Base-by-base conservation (phyloP, 306 rosid genomes). In the Vicia faba region DNA sequence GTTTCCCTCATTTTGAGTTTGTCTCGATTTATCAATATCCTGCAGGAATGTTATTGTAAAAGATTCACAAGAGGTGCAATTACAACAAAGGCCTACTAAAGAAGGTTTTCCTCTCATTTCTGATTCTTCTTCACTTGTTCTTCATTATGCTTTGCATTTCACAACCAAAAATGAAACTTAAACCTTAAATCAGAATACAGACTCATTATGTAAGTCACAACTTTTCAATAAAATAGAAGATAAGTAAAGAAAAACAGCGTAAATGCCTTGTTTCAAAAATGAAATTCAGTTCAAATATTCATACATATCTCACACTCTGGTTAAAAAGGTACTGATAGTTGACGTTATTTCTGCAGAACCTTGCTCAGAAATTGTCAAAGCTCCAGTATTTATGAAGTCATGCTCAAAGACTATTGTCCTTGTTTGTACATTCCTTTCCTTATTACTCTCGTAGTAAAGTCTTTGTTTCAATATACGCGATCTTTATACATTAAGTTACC, bases 341-440 rank as follows among this genome's bases (percentile, higher is more conserved):
- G 41, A 48, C 58, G 59, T 73, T 72, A 53, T 57, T 50, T 64
- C 76, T 81, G 88, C 96, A 93, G 98, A 93, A 71, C 44, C 64
- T 68, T 41, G 44, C 66, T 85, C 88, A 5, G 80, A 75, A 80
- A 48, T 56, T 49, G 75, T 89, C 73, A 80, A 84, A 62, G 78
- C 82, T 78, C 79, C 86, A 59, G 49, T 64, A 64, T 80, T 87
- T 60, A 55, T 69, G 67, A 82, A 84, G 79, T 73, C 81, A 20
- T 69, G 82, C 73, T 73, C 87, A 77, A 86, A 86, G 82, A 80
- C 96, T 76, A 67, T 93, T 78, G 78, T 93, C 79, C 98, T 93
- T 93, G 98, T 89, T 89, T 89, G 98, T 88, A 89, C 98, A 86
- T 93, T 88, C 84, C 97, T 88, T 83, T 73, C 78, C 84, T 83